phyloP scores from a whole-genome alignment of 176 grass and related monocot species.

The Rhynchospora pubera region DNA sequence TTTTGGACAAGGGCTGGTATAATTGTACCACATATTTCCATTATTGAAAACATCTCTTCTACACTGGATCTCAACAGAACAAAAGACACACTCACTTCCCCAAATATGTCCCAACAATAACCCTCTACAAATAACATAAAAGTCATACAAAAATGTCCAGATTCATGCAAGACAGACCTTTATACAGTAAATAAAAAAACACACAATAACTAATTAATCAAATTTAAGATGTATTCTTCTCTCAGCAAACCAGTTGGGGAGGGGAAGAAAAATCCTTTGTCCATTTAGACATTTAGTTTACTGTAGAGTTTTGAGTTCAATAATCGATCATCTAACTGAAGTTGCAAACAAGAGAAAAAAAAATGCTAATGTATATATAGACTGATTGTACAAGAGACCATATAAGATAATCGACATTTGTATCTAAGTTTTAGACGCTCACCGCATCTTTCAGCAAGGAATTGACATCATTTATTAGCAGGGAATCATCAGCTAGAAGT shows the following conservation, averaged over 20 bases:
- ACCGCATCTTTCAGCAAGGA: conserved; percentile 56
- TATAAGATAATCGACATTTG: background rate
- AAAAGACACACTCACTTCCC: too few relatives aligned
- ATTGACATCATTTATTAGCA: conserved; percentile 41
- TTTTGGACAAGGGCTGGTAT: too few relatives aligned
- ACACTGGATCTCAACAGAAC: too few relatives aligned
- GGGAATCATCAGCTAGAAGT: conserved; percentile 54
- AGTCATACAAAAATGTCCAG: too few relatives aligned
- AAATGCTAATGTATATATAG: background rate
- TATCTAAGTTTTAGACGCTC: conserved; percentile 27
- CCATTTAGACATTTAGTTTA: background rate
- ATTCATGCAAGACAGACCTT: too few relatives aligned
- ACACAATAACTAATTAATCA: background rate
- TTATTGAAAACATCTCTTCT: too few relatives aligned
- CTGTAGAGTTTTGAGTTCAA: background rate
- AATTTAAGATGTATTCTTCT: background rate
- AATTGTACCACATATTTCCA: too few relatives aligned
- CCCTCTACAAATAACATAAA: too few relatives aligned
- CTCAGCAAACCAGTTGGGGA: background rate
- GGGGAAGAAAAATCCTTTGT: background rate
- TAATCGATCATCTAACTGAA: background rate
- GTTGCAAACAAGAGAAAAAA: background rate
- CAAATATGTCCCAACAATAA: too few relatives aligned
- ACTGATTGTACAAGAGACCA: background rate
- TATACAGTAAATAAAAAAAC: too few relatives aligned